Base-by-base conservation (phyloP, 2,329 filamentous ascomycete genomes). In the Hymenoscyphus occultus region DNA sequence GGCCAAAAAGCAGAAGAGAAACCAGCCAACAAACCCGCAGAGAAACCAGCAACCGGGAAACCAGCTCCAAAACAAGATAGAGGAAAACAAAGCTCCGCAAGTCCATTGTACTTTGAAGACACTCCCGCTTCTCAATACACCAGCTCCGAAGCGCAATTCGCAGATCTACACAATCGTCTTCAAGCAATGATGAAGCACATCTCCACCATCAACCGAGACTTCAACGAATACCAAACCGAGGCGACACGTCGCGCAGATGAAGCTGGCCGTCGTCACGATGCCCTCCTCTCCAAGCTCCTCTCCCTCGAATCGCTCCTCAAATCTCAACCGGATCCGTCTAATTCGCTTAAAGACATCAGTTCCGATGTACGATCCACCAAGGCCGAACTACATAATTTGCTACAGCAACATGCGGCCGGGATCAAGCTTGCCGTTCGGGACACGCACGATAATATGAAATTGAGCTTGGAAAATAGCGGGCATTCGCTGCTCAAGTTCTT, bases 131-230 rank as follows among this genome's bases (percentile, higher is more conserved):
- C 71, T 67, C 76, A 78, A 74, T 81, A 71, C 74, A 78, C 68
- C 76, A 80, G 72, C 72, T 77, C 81, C 1, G 78, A 80, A 48
- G 77, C 82, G 63, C 92, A 97, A 77, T 94, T 97, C 75, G 83
- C 84, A 40, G 93, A 97, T 75, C 83, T 98, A 14, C 90, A 96
- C 80, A 90, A 90, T 80, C 90, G 93, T 39, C 80, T 98, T 19
- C 92, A 93, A 76, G 83, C 81, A 71, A 81, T 92, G 65, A 87
- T 86, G 76, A 88, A 92, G 77, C 87, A 90, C 72, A 79, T 92
- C 54, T 82, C 82, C 22, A 83, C 83, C 70, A 80, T 92, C 64
- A 87, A 86, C 76, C 82, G 82, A 54, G 79, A 86, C 64, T 77
- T 89, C 51, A 80, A 82, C 12, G 76, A 80, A 48, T 77, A 85